A percentile compares a stretch with the other conserved stretches of the same genome.
phyloP scores from a whole-genome alignment of 2,329 filamentous ascomycete genomes.

The Trichoderma aggressivum region DNA sequence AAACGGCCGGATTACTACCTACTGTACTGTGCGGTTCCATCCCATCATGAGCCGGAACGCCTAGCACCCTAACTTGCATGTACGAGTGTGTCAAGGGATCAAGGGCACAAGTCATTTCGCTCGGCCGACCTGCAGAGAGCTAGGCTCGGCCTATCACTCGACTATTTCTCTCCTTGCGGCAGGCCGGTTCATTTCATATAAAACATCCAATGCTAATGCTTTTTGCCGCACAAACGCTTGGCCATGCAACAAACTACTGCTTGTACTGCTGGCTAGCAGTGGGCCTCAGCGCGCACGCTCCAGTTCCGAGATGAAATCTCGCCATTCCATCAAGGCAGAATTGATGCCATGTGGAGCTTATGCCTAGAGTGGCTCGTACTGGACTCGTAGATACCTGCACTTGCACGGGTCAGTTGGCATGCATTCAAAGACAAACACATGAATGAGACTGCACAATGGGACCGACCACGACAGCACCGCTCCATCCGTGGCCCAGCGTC shows the following conservation, averaged over 20 bases:
- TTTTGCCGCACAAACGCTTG: not conserved
- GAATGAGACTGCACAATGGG: not conserved
- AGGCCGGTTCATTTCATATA: not conserved
- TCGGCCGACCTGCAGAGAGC: not conserved
- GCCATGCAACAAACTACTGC: not conserved
- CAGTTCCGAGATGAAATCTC: not conserved
- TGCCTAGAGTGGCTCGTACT: not conserved
- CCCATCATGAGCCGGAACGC: not conserved
- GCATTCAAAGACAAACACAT: not conserved
- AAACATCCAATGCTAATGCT: not conserved
- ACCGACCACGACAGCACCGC: not conserved
- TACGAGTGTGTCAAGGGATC: not conserved
- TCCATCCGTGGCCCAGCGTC: not conserved
- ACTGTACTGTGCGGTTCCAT: not conserved
- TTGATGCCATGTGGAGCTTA: constrained; percentile 7
- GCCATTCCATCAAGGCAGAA: not conserved
- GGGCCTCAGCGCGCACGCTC: not conserved
- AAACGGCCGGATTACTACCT: not conserved
- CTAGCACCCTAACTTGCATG: not conserved
- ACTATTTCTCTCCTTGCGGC: constrained; percentile 6
- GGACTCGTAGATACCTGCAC: not conserved
- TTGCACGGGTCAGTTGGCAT: not conserved
- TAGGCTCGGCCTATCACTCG: not conserved
- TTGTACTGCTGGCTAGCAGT: not conserved
- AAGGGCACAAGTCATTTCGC: not conserved